Conservation (phyloP, 768 basidiomycete species). For the Dacryopinax spathularia region DNA sequence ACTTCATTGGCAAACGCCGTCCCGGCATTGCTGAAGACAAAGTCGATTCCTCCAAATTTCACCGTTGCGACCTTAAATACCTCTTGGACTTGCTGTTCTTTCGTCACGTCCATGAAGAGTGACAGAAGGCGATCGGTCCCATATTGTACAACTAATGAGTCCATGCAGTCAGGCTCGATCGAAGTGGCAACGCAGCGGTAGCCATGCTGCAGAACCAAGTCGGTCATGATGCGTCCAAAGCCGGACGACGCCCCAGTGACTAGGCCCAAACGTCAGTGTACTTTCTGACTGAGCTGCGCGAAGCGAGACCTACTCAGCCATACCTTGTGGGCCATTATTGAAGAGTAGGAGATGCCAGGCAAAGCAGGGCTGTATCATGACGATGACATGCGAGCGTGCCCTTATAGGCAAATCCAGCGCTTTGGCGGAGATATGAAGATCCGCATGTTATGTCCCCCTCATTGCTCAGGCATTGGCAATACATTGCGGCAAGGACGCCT, state of each 20-base stretch:
- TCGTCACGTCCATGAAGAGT: constrained; percentile 30
- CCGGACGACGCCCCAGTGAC: constrained; percentile 32
- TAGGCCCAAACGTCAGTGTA: constrained; percentile 8
- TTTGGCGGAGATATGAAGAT: too few relatives aligned
- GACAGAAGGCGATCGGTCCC: constrained; percentile 24
- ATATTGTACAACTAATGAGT: constrained; percentile 20
- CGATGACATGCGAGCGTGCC: too few relatives aligned
- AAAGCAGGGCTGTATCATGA: too few relatives aligned
- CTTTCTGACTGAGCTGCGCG: neutral
- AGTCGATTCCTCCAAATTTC: constrained; percentile 31
- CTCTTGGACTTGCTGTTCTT: constrained; percentile 20
- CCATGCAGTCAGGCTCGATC: constrained; percentile 26
- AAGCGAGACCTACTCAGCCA: neutral
- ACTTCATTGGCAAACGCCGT: constrained; percentile 24
- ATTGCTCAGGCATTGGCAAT: too few relatives aligned
- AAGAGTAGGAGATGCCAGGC: too few relatives aligned
- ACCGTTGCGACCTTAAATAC: constrained; percentile 26
- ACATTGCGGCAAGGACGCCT: too few relatives aligned
- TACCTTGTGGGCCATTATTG: neutral
- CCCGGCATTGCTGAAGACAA: constrained; percentile 35
- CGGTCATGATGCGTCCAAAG: constrained; percentile 27
- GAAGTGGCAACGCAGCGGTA: constrained; percentile 32
- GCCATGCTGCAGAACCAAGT: constrained; percentile 26
- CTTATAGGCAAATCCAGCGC: too few relatives aligned
- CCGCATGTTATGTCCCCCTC: too few relatives aligned